A percentile compares a stretch with the other conserved stretches of the same genome.
Conservation (phyloP, 768 basidiomycete species). For the Scleroderma bovista region DNA sequence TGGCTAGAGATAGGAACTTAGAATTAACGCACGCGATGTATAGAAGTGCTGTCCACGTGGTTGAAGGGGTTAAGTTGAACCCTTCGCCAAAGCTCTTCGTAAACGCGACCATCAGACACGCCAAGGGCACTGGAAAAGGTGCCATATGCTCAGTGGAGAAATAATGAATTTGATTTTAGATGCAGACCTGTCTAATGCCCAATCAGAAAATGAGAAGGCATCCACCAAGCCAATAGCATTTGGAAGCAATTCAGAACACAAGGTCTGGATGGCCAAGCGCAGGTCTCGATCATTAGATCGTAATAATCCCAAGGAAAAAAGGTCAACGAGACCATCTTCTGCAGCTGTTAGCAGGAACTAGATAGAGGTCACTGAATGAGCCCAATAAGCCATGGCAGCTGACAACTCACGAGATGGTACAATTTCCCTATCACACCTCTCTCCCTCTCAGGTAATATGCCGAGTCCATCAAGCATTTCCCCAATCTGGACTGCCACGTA, state of each 20-base stretch:
- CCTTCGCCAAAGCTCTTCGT: constrained; percentile 59
- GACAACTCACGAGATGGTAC: constrained; percentile 24
- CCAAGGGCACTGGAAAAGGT: constrained; percentile 48
- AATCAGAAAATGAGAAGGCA: constrained; percentile 70
- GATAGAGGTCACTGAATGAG: not conserved
- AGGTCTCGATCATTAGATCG: constrained; percentile 29
- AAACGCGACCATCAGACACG: constrained; percentile 57
- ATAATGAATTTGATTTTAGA: not conserved
- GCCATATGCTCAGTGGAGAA: not conserved
- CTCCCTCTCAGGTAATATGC: constrained; percentile 11
- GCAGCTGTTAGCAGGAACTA: constrained; percentile 59
- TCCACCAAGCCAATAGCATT: constrained; percentile 66
- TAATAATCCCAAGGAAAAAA: constrained; percentile 44
- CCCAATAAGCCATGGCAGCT: not conserved
- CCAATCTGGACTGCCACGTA: constrained; percentile 56
- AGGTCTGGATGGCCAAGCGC: constrained; percentile 42
- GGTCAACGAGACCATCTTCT: constrained; percentile 50
- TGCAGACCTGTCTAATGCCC: constrained; percentile 62
- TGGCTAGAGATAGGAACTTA: not conserved
- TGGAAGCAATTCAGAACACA: constrained; percentile 51
- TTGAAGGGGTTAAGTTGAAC: constrained; percentile 60
- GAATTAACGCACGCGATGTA: constrained; percentile 43
- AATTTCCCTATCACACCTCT: constrained; percentile 15
- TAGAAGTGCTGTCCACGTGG: constrained; percentile 42
- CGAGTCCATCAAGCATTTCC: constrained; percentile 37